Conservation (phyloP, 31 red algal species). For the Asparagopsis taxiformis region DNA sequence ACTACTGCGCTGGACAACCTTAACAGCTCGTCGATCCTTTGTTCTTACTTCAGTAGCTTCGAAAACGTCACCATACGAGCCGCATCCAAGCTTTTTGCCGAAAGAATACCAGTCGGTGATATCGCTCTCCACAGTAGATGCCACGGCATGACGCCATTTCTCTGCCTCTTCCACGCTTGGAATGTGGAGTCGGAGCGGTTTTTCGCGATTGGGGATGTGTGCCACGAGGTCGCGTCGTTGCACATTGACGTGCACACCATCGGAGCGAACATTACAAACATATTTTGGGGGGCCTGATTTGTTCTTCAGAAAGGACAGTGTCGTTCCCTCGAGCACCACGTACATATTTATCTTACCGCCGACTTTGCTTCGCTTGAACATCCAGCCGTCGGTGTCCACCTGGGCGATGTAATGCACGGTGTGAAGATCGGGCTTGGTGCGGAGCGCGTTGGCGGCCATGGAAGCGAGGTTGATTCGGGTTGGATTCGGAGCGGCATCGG, state of each 20-base stretch:
- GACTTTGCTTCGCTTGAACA: constrained; percentile 48
- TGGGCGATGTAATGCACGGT: constrained; percentile 67
- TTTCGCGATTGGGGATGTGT: background rate
- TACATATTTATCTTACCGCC: constrained; percentile 40
- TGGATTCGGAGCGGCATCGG: too few relatives aligned
- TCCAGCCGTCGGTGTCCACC: constrained; percentile 55
- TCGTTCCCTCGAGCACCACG: constrained; percentile 48
- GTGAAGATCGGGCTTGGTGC: constrained; percentile 13
- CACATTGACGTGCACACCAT: constrained; percentile 24
- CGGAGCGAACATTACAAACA: constrained; percentile 40
- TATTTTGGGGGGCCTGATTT: constrained; percentile 16
- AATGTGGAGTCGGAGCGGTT: constrained; percentile 36
- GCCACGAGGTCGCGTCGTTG: constrained; percentile 16
- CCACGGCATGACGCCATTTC: constrained; percentile 41
- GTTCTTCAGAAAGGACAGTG: constrained; percentile 21
- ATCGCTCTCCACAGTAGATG: constrained; percentile 37
- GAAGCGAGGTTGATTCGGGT: constrained; percentile 49
- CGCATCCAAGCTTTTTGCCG: constrained; percentile 74
- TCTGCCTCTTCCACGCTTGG: constrained; percentile 14
- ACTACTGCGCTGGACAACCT: constrained; percentile 63
- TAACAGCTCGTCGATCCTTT: constrained; percentile 79
- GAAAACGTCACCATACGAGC: constrained; percentile 85
- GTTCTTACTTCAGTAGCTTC: constrained; percentile 57
- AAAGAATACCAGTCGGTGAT: constrained; percentile 82
- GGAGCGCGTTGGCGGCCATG: constrained; percentile 29